Evolutionary conservation across 192 early-diverging fungal species (phyloP).

Genomic region (Jimgerdemannia flammicorona): DNA sequence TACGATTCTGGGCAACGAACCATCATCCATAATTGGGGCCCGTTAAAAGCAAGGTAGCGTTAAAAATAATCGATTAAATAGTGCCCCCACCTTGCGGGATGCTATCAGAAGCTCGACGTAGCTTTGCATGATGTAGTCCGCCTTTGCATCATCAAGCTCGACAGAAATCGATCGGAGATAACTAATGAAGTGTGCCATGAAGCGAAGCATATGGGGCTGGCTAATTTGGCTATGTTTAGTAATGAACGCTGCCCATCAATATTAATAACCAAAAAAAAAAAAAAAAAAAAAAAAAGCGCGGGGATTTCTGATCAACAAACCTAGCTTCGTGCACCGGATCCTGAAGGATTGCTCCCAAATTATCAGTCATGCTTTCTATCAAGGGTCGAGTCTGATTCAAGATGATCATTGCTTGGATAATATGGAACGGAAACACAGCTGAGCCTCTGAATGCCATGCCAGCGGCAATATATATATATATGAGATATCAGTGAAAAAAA

Average conservation of each 20-base stretch:
- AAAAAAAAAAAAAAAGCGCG: slow-evolving; percentile 4
- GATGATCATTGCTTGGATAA: slow-evolving; percentile 50
- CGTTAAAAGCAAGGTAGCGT: no score
- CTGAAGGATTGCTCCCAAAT: slow-evolving; percentile 14
- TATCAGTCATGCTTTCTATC: slow-evolving; percentile 21
- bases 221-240: slow-evolving; percentile 7
- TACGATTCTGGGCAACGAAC: slow-evolving; percentile 10
- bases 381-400: slow-evolving; percentile 35
- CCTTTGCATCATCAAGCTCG: slow-evolving; percentile 32
- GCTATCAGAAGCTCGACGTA: slow-evolving; percentile 44
- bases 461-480: no score
- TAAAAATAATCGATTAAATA: no score
- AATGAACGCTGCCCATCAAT: slow-evolving; percentile 5
- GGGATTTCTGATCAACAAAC: neutral
- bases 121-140: slow-evolving; percentile 45
- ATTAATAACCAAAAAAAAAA: slow-evolving; percentile 6
- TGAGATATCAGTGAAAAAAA: no score
- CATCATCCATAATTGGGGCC: neutral
- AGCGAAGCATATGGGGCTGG: slow-evolving; percentile 56
- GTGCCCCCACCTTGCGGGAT: slow-evolving; percentile 6
- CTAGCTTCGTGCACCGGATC: neutral
- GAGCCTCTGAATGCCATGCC: slow-evolving; percentile 7
- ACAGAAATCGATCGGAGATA: slow-evolving; percentile 54
- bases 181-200: slow-evolving; percentile 67
- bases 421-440: slow-evolving; percentile 29